Percentiles rank a stretch among this genome's conserved stretches.
phyloP scores from a whole-genome alignment of 345 rosid species.

The Populus pruinosa region DNA sequence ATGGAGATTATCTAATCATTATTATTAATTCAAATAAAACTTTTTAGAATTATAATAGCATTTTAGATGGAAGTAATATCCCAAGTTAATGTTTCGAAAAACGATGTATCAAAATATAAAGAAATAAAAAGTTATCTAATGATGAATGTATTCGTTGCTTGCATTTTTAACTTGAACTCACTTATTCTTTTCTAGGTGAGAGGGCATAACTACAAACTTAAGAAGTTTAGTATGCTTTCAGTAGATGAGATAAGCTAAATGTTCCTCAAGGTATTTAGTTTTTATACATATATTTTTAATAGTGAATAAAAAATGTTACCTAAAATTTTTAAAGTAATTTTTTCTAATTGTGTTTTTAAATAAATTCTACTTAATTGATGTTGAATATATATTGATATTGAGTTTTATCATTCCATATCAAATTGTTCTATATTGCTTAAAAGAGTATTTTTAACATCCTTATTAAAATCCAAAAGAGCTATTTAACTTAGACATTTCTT shows the following conservation, averaged over 20 bases:
- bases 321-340: background rate
- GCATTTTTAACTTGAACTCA: background rate
- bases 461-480: background rate
- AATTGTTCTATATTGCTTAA: background rate
- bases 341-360: background rate
- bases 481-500: slow-evolving; percentile 12
- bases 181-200: background rate
- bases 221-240: background rate
- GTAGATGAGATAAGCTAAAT: background rate
- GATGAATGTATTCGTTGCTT: background rate
- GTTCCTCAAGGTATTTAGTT: too few species aligned
- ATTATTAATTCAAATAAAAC: background rate
- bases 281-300: too few species aligned
- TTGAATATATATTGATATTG: background rate
- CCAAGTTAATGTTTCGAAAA: background rate
- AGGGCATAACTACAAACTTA: background rate
- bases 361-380: background rate
- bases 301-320: too few species aligned
- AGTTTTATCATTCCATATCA: background rate
- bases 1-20: background rate
- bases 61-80: background rate
- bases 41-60: background rate
- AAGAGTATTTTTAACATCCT: slow-evolving; percentile 3
- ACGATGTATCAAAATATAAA: background rate
- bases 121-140: background rate